Conservation (phyloP, 1,139 yeast genomes). For the Lodderomyces metapsilosis region DNA sequence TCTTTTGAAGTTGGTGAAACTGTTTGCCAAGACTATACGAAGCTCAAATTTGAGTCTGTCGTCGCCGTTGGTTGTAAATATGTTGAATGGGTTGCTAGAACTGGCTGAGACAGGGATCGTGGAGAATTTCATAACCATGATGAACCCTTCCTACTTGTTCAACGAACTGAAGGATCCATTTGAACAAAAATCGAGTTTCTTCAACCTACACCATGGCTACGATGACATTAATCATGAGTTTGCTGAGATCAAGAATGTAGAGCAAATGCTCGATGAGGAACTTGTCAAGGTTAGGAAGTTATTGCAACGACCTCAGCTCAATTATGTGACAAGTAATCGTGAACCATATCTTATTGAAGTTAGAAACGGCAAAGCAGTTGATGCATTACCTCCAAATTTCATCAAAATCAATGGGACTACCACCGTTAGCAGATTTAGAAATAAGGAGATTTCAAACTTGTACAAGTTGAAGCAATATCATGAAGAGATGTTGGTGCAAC, state of each 20-base stretch:
- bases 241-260: constrained; percentile 43
- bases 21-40: constrained; percentile 24
- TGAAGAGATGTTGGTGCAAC: constrained; percentile 55
- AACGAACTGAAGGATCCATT: constrained; percentile 43
- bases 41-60: constrained; percentile 14
- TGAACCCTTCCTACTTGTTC: constrained; percentile 57
- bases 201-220: constrained; percentile 40
- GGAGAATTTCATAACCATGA: constrained; percentile 44
- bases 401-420: constrained; percentile 71
- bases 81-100: constrained; percentile 22
- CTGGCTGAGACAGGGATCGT: constrained; percentile 21
- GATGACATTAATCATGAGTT: constrained; percentile 39
- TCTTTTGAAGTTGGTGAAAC: constrained; percentile 26
- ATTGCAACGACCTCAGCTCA: constrained; percentile 58
- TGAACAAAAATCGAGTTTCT: constrained; percentile 52
- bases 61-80: constrained; percentile 24
- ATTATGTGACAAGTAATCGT: constrained; percentile 55
- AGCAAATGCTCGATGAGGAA: constrained; percentile 48
- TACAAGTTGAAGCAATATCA: constrained; percentile 59
- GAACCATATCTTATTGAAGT: constrained; percentile 77
- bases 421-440: constrained; percentile 66
- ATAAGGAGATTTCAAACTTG: constrained; percentile 55
- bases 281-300: constrained; percentile 41
- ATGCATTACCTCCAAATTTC: constrained; percentile 71
- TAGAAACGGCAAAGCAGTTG: constrained; percentile 52